Base-by-base conservation (phyloP, 371 early-diverging fungal species). In the Nematocida displodere region DNA sequence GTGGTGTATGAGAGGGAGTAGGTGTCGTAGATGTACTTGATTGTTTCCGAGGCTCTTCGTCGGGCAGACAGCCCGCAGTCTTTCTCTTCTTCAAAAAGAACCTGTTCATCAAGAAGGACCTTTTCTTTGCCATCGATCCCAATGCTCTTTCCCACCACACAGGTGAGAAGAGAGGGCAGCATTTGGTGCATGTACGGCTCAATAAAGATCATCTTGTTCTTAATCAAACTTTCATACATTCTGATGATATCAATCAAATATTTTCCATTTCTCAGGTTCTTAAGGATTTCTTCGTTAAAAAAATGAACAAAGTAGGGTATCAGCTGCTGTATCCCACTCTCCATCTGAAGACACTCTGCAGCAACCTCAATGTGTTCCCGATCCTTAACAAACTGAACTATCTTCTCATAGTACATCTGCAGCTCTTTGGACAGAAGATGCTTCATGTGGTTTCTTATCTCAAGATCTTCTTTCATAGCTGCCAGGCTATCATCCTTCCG, bases 181-280 rank as follows among this genome's bases (percentile, higher is more conserved):
- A 99, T 85, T 87, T 95, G 95, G 83, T 99, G 97, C 87, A 93
- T 90, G 82, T 96, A 95, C 29, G 97, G 96, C 81, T 97, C 97
- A 4, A 95, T 86, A 86, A 92, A 93, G 7, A 97, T 81, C 78
- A 91, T 89, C 37, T 89, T 86, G 84, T 97, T 99, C 62, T 86
- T 86, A 33, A 97, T 82, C 33, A 99, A 77, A 0, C 92, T 88
- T 31, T 88, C 83, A 3, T 90, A 88, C 84, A 93, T 88, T 0
- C 88, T 86, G 80, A 95, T 85, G 11, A 78, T 59, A 26, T 26
- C 54, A 26, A 31, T 17, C 7, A 83, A 40, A 48, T 64, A 75
- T 8, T 77, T 77, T n/a, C 48, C 54, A 37, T 80, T 71, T 36
- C 78, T 22, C 54, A 87, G 78, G 76, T 82, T 84, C 44, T 37